These are phyloP conservation scores for Solanum verrucosum DNA, from an alignment of 257 asterid species.

Conservation along the genomic window DNA sequence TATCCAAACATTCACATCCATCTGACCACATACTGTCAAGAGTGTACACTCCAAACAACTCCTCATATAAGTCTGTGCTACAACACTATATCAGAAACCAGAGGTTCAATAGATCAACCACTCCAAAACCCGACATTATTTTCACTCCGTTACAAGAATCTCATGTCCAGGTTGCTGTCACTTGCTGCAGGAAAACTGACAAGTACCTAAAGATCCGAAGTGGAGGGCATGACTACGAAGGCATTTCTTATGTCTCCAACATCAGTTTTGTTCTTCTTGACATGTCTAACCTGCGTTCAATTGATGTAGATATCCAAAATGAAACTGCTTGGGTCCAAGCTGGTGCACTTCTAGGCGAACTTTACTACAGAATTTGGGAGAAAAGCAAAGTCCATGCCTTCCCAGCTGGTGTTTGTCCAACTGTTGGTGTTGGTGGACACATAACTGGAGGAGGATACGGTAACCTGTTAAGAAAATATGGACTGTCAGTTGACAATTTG, in stretches of 20 bases:
- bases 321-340: constrained; percentile 48
- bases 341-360: constrained; percentile 51
- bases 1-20: constrained; percentile 13
- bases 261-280: constrained; percentile 32
- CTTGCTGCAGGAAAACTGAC: constrained; percentile 25
- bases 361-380: constrained; percentile 37
- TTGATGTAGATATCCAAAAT: constrained; percentile 15
- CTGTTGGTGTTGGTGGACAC: constrained; percentile 57
- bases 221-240: constrained; percentile 63
- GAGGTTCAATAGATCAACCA: constrained; percentile 38
- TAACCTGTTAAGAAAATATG: constrained; percentile 36
- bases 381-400: constrained; percentile 28
- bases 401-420: constrained; percentile 53
- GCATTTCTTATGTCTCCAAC: constrained; percentile 37
- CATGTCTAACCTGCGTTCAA: constrained; percentile 36
- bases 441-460: constrained; percentile 60
- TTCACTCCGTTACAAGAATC: constrained; percentile 29
- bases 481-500: constrained; percentile 45
- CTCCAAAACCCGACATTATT: constrained; percentile 30
- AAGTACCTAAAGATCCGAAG: constrained; percentile 45
- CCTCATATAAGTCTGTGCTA: constrained; percentile 22
- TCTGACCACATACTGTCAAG: constrained; percentile 9
- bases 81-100: constrained; percentile 36
- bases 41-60: constrained; percentile 25
- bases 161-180: constrained; percentile 34